Evolutionary conservation across 108 stramenopile genomes (phyloP).

Genomic region (Schizochytrium sp.): DNA sequence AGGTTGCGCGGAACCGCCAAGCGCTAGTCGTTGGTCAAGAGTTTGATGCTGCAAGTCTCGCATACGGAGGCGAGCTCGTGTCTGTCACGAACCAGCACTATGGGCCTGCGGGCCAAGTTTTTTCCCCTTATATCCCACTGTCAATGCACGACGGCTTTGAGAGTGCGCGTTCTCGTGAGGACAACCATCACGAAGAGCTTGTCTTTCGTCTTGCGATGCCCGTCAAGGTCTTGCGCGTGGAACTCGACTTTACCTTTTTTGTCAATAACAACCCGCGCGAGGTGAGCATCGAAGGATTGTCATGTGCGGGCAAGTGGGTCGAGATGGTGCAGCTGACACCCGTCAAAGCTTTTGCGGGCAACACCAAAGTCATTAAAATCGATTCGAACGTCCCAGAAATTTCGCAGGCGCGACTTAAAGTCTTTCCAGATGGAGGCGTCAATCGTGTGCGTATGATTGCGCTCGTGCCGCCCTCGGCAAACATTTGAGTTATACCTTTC

Average conservation of each 20-base stretch:
- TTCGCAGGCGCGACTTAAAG: not conserved
- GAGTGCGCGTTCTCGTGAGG: not conserved
- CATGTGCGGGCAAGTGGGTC: not conserved
- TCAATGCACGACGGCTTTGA: constrained; percentile 3
- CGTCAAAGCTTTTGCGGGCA: not conserved
- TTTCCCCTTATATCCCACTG: not conserved
- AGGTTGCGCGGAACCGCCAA: not conserved
- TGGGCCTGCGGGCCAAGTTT: not conserved
- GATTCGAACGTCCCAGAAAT: not conserved
- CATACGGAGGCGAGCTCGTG: constrained; percentile 8
- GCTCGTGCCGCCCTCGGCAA: not conserved
- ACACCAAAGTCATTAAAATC: not conserved
- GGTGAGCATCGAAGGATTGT: not conserved
- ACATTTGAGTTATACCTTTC: too few species aligned
- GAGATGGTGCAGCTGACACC: not conserved
- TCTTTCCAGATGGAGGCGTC: not conserved
- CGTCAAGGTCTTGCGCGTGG: not conserved
- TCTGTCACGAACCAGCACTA: constrained; percentile 11
- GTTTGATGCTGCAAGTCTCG: constrained; percentile 5
- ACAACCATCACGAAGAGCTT: not conserved
- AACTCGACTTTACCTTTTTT: not conserved
- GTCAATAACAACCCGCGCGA: not conserved
- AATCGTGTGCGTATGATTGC: not conserved
- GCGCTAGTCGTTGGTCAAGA: not conserved
- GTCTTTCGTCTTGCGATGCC: not conserved